Percentiles rank a stretch among this genome's conserved stretches.
These are phyloP conservation scores for Neurospora sp. DNA, from an alignment of 495 filamentous ascomycete species.

Conservation along the genomic window DNA sequence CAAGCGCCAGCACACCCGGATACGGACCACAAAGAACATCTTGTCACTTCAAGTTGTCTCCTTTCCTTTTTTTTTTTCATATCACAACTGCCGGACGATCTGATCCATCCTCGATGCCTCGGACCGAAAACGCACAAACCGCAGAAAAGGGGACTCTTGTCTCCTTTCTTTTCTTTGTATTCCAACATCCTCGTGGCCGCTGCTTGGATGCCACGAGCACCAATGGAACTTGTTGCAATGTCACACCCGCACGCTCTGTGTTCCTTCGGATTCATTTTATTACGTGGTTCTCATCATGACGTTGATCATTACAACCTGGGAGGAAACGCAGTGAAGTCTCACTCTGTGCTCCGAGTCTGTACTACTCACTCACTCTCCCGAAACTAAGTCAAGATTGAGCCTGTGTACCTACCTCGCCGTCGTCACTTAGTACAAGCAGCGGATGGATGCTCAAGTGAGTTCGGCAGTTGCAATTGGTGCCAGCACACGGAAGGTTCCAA, in stretches of 20 bases:
- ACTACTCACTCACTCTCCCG: not conserved
- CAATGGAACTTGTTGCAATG: not conserved
- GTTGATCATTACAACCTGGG: not conserved
- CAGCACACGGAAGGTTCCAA: not conserved
- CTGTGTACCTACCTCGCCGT: not conserved
- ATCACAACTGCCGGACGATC: not conserved
- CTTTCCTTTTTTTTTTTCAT: not conserved
- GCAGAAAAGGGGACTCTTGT: not conserved
- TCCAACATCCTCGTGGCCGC: not conserved
- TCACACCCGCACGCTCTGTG: not conserved
- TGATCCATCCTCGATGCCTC: not conserved
- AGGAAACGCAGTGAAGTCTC: not conserved
- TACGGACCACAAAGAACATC: not conserved
- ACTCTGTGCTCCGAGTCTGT: not conserved
- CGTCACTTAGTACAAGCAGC: not conserved
- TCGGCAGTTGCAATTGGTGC: not conserved
- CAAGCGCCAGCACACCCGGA: not conserved
- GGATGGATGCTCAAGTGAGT: not conserved
- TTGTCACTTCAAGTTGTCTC: not conserved
- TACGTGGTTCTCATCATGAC: not conserved
- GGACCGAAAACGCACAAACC: not conserved
- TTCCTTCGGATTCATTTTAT: not conserved
- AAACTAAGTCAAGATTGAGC: not conserved
- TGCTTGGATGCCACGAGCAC: not conserved
- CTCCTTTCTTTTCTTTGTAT: not conserved